Evolutionary conservation across 345 rosid genomes (phyloP).

Genomic region (Nasturtium officinale): DNA sequence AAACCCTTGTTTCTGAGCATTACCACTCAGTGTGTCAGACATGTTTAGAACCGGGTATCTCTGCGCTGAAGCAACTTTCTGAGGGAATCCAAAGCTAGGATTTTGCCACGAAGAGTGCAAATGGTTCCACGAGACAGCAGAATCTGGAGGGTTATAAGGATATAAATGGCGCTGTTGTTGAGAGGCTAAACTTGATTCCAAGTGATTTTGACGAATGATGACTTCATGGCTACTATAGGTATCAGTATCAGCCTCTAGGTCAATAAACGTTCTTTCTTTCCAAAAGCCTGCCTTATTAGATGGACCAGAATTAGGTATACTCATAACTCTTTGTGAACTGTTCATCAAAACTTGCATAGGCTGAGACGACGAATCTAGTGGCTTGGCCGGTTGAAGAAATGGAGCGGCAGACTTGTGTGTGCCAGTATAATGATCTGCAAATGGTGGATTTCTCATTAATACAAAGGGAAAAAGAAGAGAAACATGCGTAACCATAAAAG

Average conservation of each 20-base stretch:
- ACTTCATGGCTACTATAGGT: constrained; percentile 46
- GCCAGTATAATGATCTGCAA: constrained; percentile 40
- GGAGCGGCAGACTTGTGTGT: constrained; percentile 34
- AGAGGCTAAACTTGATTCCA: constrained; percentile 56
- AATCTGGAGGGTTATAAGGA: constrained; percentile 50
- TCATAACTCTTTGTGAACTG: constrained; percentile 52
- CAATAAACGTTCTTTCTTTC: constrained; percentile 55
- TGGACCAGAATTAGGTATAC: constrained; percentile 52
- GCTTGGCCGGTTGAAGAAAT: constrained; percentile 37
- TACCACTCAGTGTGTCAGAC: constrained; percentile 50
- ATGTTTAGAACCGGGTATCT: constrained; percentile 52
- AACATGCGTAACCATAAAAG: not conserved
- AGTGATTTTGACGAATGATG: constrained; percentile 42
- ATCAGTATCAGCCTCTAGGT: constrained; percentile 53
- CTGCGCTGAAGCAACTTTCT: constrained; percentile 56
- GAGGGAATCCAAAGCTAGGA: constrained; percentile 54
- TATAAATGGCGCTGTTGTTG: constrained; percentile 44
- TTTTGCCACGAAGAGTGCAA: constrained; percentile 61
- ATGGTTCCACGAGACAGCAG: constrained; percentile 55
- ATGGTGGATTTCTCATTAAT: constrained; percentile 7
- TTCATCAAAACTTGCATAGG: constrained; percentile 37
- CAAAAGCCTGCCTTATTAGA: constrained; percentile 54
- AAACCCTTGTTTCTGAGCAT: constrained; percentile 55
- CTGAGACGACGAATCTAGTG: constrained; percentile 23
- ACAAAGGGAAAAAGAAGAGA: not conserved